Percentiles rank a stretch among this genome's conserved stretches.
Conservation (phyloP, 2,329 filamentous ascomycete species). For the Ceratocystis destructans region DNA sequence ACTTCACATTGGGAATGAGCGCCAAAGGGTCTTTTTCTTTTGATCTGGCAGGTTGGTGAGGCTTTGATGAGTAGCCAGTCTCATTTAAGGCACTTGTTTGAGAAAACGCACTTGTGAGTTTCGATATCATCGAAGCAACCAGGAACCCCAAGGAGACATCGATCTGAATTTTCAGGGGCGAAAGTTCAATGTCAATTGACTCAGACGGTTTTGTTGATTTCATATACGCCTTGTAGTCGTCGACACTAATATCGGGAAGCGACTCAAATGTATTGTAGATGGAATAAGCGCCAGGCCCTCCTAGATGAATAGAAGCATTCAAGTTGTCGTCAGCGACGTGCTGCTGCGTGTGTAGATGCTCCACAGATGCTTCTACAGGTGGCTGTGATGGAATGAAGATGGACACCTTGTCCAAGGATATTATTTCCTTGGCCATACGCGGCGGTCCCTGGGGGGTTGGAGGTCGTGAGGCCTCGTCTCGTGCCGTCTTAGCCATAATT, state of each 20-base stretch:
- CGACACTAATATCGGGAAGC: conserved; percentile 7
- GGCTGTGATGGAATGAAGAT: conserved; percentile 17
- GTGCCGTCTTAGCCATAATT: neutral
- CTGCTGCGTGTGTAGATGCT: neutral
- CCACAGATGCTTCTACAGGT: neutral
- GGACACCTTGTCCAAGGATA: conserved; percentile 15
- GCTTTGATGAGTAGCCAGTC: neutral
- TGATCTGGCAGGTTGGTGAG: neutral
- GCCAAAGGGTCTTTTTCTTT: conserved; percentile 11
- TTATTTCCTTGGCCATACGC: conserved; percentile 15
- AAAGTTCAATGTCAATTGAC: conserved; percentile 37
- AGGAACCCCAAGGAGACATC: conserved; percentile 45
- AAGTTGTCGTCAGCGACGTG: neutral
- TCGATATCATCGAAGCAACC: conserved; percentile 37
- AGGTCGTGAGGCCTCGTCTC: conserved; percentile 6
- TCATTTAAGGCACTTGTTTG: conserved; percentile 21
- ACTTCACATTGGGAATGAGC: conserved; percentile 27
- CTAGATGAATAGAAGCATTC: conserved; percentile 8
- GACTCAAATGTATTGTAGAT: conserved; percentile 17
- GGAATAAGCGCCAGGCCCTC: conserved; percentile 14
- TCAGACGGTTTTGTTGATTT: conserved; percentile 21
- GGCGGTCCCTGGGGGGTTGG: conserved; percentile 9
- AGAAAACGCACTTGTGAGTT: conserved; percentile 34
- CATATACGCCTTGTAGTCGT: conserved; percentile 21
- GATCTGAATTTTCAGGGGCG: conserved; percentile 39